A percentile compares a stretch with the other conserved stretches of the same genome.
phyloP scores from a whole-genome alignment of 345 rosid species.

The Euphorbia pulcherrima region DNA sequence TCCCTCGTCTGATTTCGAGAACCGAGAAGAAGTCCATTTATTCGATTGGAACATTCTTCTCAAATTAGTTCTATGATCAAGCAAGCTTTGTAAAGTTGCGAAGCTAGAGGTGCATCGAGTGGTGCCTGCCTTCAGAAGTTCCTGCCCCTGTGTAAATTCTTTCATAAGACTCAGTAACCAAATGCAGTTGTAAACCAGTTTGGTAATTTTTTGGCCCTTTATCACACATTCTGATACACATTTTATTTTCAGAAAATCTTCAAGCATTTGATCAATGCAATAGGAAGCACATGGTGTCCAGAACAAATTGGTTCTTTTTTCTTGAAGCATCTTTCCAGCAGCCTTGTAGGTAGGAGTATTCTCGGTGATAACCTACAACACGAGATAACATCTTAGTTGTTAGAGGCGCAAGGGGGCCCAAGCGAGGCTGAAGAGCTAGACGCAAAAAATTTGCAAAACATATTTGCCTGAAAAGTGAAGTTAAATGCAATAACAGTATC shows the following conservation, averaged over 20 bases:
- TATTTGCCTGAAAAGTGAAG: too few species aligned
- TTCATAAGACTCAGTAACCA: conserved; percentile 39
- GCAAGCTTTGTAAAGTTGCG: conserved; percentile 34
- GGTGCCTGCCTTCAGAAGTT: conserved; percentile 42
- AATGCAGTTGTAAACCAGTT: conserved; percentile 31
- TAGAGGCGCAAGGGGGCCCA: too few species aligned
- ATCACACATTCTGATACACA: conserved; percentile 32
- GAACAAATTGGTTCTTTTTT: conserved; percentile 42
- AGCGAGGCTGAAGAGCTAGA: too few species aligned
- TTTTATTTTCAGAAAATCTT: conserved; percentile 37
- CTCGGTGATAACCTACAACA: conserved; percentile 40
- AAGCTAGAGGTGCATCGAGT: conserved; percentile 35
- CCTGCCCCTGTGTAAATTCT: conserved; percentile 41
- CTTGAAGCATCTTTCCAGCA: conserved; percentile 55
- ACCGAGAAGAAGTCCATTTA: conserved; percentile 35
- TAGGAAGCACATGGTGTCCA: conserved; percentile 49
- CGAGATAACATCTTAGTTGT: too few species aligned
- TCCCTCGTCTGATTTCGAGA: conserved; percentile 36
- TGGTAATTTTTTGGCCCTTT: conserved; percentile 38
- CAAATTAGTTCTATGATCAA: conserved; percentile 35
- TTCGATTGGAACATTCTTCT: conserved; percentile 41
- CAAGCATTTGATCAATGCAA: conserved; percentile 38
- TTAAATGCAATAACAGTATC: too few species aligned
- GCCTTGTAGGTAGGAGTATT: conserved; percentile 34
- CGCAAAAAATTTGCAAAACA: too few species aligned